Base-by-base conservation (phyloP, 106 monocot genomes). In the Allium sativum region DNA sequence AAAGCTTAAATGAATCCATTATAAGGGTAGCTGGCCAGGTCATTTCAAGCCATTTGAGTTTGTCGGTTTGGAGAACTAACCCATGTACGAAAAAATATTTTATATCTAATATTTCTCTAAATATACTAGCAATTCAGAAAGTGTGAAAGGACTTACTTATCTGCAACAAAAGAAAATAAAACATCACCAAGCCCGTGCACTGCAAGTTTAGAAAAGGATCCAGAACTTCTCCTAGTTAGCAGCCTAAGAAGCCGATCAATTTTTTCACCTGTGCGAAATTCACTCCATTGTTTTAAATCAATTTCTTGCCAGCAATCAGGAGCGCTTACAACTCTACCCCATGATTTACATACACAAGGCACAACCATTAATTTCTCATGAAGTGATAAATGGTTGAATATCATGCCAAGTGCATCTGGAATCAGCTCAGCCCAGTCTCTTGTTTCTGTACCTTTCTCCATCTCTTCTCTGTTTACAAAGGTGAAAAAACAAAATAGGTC, bases 371-470 rank as follows among this genome's bases (percentile, higher is more conserved):
- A 80, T 11, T 69, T 76, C 44, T 98, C 91, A 44, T 85, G 78
- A 40, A 98, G 91, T 4, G 91, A 56, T 19, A 98, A 82, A 48
- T 92, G 75, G 59, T 82, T 57, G 64, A 98, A 98, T 45, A 98
- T 85, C 16, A 98, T 55, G 7, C 91, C 81, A 17, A 98, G 82
- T 1, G 90, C 87, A 52, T 96, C 96, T 17, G 90, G 91, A 18
- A 91, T 79, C 68, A 96, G 71, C 70, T 92, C 96, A 12, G 76
- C 87, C 96, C 96, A 98, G 1, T 65, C 42, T 59, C 79, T 73
- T 3, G 60, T n/a, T 3, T 76, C 84, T 22, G 55, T 45, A 44
- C 47, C 48, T 45, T 11, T 66, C 72, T 61, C 58, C 86, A 86
- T 86, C 12, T 41, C 55, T 21, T 62, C 18, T 19, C 14, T 31